Percentiles rank a stretch among this genome's conserved stretches.
Evolutionary conservation across 192 early-diverging fungal genomes (phyloP).

Genomic region (Coemansia sp.): DNA sequence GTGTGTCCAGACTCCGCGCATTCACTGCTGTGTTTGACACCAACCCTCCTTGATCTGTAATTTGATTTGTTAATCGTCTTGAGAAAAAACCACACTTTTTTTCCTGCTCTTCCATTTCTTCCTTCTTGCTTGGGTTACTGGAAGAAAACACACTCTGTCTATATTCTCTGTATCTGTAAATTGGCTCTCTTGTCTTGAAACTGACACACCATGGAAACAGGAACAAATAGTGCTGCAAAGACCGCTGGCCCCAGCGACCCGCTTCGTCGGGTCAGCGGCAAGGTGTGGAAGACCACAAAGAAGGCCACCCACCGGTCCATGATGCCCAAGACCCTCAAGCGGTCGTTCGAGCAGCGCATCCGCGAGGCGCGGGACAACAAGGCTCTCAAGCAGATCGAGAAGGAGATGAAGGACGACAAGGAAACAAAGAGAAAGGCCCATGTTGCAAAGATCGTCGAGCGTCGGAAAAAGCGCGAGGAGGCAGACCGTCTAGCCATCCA

Average conservation of each 20-base stretch:
- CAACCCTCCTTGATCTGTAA: too few relatives aligned
- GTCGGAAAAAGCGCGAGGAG: conserved; percentile 44
- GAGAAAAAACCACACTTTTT: too few relatives aligned
- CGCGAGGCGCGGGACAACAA: conserved; percentile 22
- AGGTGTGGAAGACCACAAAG: conserved; percentile 45
- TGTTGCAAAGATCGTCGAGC: conserved; percentile 38
- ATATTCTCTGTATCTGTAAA: not conserved
- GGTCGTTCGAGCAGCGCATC: conserved; percentile 45
- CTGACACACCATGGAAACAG: not conserved
- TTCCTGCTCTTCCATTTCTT: not conserved
- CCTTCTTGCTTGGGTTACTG: not conserved
- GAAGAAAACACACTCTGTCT: not conserved
- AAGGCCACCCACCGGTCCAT: conserved; percentile 44
- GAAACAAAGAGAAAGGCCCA: conserved; percentile 30
- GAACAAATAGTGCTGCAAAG: not conserved
- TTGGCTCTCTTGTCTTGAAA: not conserved
- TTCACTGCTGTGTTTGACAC: too few relatives aligned
- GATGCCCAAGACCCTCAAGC: conserved; percentile 45
- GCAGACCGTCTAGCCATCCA: conserved; percentile 34
- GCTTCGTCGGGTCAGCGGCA: conserved; percentile 43
- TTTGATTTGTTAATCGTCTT: conserved; percentile 1
- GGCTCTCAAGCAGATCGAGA: conserved; percentile 29
- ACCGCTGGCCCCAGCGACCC: conserved; percentile 17
- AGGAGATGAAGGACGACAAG: conserved; percentile 44
- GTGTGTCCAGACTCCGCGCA: too few relatives aligned